Evolutionary conservation across 805 yeast genomes (phyloP).

Genomic region (Saccharomycopsis amapae): DNA sequence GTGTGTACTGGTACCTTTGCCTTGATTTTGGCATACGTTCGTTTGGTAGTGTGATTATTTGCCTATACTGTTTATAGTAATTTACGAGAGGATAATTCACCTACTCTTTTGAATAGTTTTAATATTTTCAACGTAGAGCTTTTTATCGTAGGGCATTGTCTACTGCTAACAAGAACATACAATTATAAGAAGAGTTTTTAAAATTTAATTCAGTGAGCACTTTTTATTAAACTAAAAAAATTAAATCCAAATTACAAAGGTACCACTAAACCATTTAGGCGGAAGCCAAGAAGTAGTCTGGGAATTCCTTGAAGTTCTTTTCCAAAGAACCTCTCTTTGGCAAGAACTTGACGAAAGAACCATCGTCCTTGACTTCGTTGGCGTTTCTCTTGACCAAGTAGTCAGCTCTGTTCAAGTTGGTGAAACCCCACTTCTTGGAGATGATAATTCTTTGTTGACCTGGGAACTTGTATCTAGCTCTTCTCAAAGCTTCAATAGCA

Average conservation of each 20-base stretch:
- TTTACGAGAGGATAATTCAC: no score
- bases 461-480: constrained; percentile 99
- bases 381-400: constrained; percentile 90
- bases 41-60: constrained; percentile 67
- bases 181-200: no score
- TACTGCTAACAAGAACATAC: no score
- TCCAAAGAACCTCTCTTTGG: constrained; percentile 93
- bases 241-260: no score
- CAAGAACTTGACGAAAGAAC: constrained; percentile 99
- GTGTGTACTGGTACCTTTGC: constrained; percentile 98
- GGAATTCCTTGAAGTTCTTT: constrained; percentile 88
- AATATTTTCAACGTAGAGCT: no score
- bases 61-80: no score
- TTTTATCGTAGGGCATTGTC: no score
- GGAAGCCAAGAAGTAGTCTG: constrained; percentile 61
- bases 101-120: no score
- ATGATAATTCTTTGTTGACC: constrained; percentile 99
- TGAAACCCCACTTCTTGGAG: constrained; percentile 99
- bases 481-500: constrained; percentile 98
- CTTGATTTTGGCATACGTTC: constrained; percentile 80
- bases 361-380: constrained; percentile 99
- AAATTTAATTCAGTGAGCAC: no score
- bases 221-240: no score
- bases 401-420: constrained; percentile 96
- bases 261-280: constrained; percentile 29